phyloP scores from a whole-genome alignment of 176 grass and related monocot species.

The Cenchrus americanus region DNA sequence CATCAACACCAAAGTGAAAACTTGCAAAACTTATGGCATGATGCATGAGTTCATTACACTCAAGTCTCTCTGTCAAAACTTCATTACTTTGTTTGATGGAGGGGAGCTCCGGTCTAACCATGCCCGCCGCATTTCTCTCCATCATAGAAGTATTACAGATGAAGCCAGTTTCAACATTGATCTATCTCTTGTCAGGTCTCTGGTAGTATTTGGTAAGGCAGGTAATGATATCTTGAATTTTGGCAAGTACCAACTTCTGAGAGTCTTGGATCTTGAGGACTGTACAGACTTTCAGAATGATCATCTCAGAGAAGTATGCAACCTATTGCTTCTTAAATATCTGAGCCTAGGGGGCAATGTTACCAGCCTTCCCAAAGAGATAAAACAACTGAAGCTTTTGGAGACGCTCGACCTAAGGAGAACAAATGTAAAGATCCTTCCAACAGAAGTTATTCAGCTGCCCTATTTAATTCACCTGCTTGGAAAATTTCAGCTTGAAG shows the following conservation, averaged over 20 bases:
- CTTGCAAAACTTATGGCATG: conserved; percentile 10
- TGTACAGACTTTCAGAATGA: not conserved
- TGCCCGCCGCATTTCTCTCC: not conserved
- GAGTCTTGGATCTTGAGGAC: not conserved
- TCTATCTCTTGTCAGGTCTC: not conserved
- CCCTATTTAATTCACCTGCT: conserved; percentile 26
- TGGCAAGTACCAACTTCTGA: not conserved
- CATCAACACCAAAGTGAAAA: not conserved
- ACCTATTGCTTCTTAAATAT: not conserved
- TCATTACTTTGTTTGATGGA: not conserved
- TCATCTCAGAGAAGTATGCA: not conserved
- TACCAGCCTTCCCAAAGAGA: not conserved
- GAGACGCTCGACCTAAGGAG: conserved; percentile 26
- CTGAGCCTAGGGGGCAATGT: not conserved
- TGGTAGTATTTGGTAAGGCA: not conserved
- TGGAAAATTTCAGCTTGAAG: conserved; percentile 23
- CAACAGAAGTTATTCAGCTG: not conserved
- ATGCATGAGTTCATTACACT: not conserved
- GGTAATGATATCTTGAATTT: not conserved
- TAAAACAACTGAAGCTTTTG: not conserved
- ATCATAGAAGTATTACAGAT: not conserved
- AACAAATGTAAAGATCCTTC: not conserved
- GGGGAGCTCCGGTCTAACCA: not conserved
- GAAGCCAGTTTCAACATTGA: not conserved
- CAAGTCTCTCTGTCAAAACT: not conserved